Evolutionary conservation across 2,329 filamentous ascomycete species (phyloP).

Genomic region (Aspergillus sojae): DNA sequence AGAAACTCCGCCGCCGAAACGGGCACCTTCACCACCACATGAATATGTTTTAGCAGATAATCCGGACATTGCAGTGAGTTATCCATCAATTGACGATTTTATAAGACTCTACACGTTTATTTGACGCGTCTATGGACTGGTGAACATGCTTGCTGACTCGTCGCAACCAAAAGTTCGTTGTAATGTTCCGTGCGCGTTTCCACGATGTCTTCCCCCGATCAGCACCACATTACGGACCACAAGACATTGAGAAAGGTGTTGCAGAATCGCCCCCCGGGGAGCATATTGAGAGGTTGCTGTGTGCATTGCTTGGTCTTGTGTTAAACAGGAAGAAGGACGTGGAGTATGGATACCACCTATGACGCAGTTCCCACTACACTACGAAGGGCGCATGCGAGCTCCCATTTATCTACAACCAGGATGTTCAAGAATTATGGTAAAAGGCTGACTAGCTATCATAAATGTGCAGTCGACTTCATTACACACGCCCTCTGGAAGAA

Average conservation of each 20-base stretch:
- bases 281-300: conserved; percentile 83
- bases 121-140: conserved; percentile 32
- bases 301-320: conserved; percentile 82
- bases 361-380: conserved; percentile 11
- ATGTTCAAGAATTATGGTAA: background rate
- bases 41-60: conserved; percentile 90
- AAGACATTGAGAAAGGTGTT: conserved; percentile 89
- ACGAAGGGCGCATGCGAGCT: background rate
- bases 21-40: conserved; percentile 84
- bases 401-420: background rate
- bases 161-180: conserved; percentile 73
- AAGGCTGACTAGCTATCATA: conserved; percentile 32
- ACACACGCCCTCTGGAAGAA: conserved; percentile 90
- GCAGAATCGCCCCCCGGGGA: conserved; percentile 77
- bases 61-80: conserved; percentile 84
- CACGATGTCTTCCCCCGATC: conserved; percentile 86
- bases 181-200: conserved; percentile 96
- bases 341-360: conserved; percentile 69
- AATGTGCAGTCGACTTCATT: conserved; percentile 76
- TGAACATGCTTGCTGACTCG: conserved; percentile 38
- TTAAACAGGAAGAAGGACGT: conserved; percentile 98
- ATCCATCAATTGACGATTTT: conserved; percentile 40
- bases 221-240: conserved; percentile 84
- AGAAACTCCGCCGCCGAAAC: conserved; percentile 70
- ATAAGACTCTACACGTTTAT: conserved; percentile 13